Evolutionary conservation across 1,284 basidiomycete species (phyloP), one percentile per base, ranked within the genome.

Genomic region (Apiotrichum montevideense): DNA sequence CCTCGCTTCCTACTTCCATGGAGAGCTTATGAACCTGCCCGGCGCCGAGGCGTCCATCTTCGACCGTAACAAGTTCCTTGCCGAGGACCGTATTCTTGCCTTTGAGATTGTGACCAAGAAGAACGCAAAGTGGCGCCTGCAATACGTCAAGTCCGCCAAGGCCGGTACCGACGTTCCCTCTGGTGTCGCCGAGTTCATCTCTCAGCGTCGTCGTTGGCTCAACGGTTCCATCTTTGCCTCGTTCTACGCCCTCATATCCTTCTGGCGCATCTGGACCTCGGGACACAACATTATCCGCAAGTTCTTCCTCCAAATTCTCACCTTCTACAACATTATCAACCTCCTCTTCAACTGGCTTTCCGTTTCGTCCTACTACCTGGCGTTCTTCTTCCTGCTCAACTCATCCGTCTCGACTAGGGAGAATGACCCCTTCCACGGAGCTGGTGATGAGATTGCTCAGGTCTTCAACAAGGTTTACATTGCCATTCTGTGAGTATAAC

Each of bases 91-190:
- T 45, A 73, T 74, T 46, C 62, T 75, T 6, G 72, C 71, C 4
- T 72, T 72, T 46, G 71, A 74, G 58, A 74, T 75, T 54, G 72
- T 74, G 21, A 65, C 63, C 41, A 74, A 73, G 59, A 72, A 70
- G 61, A 71, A 72, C 34, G 72, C 75, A 14, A 65, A 65, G 41
- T 77, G 76, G 76, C 88, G 87, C 29, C 78, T 93, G 64, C 88
- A 87, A 77, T 94, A 94, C 70, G 89, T 93, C 73, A 93, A 94
- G 80, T 87, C 85, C 57, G 90, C 91, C 33, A 90, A 92, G 71
- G 90, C 90, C 1, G 80, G 87, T 2, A 93, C 90, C 34, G 90
- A 93, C 75, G 88, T 92, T 6, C 90, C 90, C 33, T 47, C 58
- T 8, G 61, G 84, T 79, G 82, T 89, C 48, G 83, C 89, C 9